phyloP scores from a whole-genome alignment of 805 yeast genomes.

The Zygosaccharomyces bailii region DNA sequence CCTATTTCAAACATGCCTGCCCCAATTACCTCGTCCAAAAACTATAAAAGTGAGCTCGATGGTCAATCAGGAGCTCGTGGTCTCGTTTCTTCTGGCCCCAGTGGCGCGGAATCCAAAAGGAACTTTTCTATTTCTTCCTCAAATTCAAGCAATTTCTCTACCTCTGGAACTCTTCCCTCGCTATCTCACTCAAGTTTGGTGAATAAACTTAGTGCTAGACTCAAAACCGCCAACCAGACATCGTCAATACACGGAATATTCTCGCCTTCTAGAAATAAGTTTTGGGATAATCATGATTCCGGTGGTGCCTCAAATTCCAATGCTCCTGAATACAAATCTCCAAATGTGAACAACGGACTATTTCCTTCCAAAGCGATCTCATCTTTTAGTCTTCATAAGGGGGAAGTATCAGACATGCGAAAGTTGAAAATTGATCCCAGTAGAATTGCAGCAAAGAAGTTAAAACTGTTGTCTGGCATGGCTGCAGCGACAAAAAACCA shows the following conservation, averaged over 20 bases:
- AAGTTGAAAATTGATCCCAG: conserved; percentile 41
- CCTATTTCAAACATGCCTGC: conserved; percentile 38
- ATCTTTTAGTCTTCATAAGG: conserved; percentile 10
- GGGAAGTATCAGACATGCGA: conserved; percentile 32
- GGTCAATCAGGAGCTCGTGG: conserved; percentile 22
- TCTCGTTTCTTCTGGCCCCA: conserved; percentile 13
- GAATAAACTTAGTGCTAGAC: conserved; percentile 38
- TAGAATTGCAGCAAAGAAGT: conserved; percentile 43
- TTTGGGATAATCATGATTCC: conserved; percentile 13
- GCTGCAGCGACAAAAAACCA: conserved; percentile 21
- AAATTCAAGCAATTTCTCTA: conserved; percentile 22
- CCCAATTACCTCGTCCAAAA: conserved; percentile 37
- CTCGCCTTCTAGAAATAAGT: conserved; percentile 30
- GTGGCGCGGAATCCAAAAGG: conserved; percentile 9
- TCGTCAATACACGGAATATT: conserved; percentile 39
- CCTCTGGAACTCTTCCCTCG: conserved; percentile 10
- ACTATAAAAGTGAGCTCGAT: conserved; percentile 13
- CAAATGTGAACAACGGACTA: not conserved
- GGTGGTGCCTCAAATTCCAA: not conserved
- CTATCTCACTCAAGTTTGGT: conserved; percentile 32
- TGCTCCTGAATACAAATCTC: not conserved
- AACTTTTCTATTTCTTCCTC: conserved; percentile 22
- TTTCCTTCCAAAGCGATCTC: conserved; percentile 13
- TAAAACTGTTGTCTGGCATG: conserved; percentile 36
- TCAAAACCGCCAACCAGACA: conserved; percentile 27